Percentiles rank a stretch among this genome's conserved stretches.
These are phyloP conservation scores for Tieghemostelium lacteum DNA, from an alignment of 78 protist species.

Conservation along the genomic window DNA sequence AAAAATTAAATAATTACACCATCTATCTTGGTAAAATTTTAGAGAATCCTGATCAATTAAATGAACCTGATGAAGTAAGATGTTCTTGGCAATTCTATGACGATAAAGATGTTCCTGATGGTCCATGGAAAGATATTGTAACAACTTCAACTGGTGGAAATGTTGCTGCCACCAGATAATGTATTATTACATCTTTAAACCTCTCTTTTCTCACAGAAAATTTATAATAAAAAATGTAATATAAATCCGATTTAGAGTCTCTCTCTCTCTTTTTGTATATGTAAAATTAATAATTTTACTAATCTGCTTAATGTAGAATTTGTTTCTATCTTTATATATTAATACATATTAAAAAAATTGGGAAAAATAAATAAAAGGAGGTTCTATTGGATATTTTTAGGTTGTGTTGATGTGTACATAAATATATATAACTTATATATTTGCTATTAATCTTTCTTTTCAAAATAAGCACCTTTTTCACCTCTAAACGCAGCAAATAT, in stretches of 20 bases:
- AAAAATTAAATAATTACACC: neutral
- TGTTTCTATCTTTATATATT: neutral
- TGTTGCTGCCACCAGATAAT: too few relatives aligned
- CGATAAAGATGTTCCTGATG: constrained; percentile 25
- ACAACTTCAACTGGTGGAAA: neutral
- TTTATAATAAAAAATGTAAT: too few relatives aligned
- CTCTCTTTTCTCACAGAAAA: too few relatives aligned
- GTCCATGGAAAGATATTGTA: constrained; percentile 49
- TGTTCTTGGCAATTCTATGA: constrained; percentile 34
- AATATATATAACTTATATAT: neutral
- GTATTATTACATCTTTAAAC: too few relatives aligned
- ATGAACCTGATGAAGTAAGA: constrained; percentile 1
- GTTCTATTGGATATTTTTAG: neutral
- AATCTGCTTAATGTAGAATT: neutral
- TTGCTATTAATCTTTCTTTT: neutral
- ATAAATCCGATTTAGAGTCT: too few relatives aligned
- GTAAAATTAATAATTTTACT: constrained; percentile 18
- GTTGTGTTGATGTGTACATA: neutral
- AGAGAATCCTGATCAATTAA: too few relatives aligned
- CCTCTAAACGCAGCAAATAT: constrained; percentile 36
- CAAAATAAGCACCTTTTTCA: constrained; percentile 67
- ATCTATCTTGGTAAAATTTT: too few relatives aligned
- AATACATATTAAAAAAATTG: neutral
- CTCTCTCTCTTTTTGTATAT: too few relatives aligned
- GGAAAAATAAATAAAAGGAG: neutral